Base-by-base conservation (phyloP, 352 stramenopile genomes). In the Chloridella minuta region DNA sequence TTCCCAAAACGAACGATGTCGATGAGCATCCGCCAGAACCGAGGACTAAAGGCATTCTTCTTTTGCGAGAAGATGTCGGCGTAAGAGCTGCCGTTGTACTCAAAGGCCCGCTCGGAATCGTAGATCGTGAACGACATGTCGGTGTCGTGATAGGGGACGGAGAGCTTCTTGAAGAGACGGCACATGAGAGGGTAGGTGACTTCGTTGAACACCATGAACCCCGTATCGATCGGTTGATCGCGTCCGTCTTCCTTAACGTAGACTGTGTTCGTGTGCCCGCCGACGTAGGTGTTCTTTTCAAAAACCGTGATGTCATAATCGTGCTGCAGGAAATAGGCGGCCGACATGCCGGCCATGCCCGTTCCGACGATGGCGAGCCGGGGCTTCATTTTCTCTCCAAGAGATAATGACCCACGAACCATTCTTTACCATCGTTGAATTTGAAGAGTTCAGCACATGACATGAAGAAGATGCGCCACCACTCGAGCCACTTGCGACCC, bases 161-260 rank as follows among this genome's bases (percentile, higher is more conserved):
- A 86, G 27, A 88, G 85, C 21, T 87, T 28, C 4, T 88, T 85
- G 25, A 88, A 88, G 80, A 88, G 66, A 23, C 23, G 28, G 22
- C 80, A 86, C 27, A 88, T 23, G 24, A 87, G 86, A 30, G 87
- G 87, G 85, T 88, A 88, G 3, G 87, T 88, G 86, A 87, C 88
- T 22, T 86, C 49, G 80, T 88, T 88, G 28, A 88, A 88, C 25
- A 88, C 87, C 87, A 88, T 86, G 86, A 88, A 88, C 4, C 87
- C 87, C 21, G 88, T 49, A 28, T 88, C 87, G 23, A 88, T 87
- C 27, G 27, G 27, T n/a, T n/a, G n/a, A n/a, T 49, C 23, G 28
- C 86, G 28, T 18, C 83, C 87, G 18, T 87, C 87, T 23, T 51
- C 86, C 16, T 80, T 40, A 49, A 80, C 86, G 3, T 80, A 88